Conservation (phyloP, 2,329 filamentous ascomycete species). For the Microcyclospora tardicrescens region DNA sequence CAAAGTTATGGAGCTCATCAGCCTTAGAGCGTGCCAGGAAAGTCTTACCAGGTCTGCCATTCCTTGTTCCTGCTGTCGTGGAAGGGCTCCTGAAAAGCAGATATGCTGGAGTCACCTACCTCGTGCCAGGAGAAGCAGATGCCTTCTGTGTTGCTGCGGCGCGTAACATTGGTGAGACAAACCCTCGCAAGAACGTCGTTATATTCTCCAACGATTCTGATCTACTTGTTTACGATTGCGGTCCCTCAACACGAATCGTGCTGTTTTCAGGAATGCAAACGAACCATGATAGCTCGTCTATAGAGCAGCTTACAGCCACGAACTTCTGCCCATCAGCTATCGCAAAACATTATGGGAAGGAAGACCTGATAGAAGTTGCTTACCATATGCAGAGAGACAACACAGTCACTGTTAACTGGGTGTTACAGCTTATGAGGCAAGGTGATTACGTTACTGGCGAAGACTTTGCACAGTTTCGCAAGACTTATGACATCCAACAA, state of each 20-base stretch:
- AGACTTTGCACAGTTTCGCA: neutral
- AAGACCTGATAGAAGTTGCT: constrained; percentile 27
- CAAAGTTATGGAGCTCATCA: constrained; percentile 6
- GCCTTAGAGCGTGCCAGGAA: constrained; percentile 9
- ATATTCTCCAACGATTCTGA: constrained; percentile 79
- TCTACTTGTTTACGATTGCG: constrained; percentile 61
- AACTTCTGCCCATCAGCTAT: constrained; percentile 33
- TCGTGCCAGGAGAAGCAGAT: constrained; percentile 80
- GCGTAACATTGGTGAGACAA: constrained; percentile 35
- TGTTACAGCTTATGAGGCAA: constrained; percentile 1
- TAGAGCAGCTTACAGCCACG: constrained; percentile 21
- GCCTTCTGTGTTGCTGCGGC: constrained; percentile 59
- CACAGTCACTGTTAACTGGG: constrained; percentile 16
- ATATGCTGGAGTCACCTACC: constrained; percentile 32
- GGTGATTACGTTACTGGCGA: neutral
- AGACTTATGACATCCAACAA: neutral
- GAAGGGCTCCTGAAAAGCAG: constrained; percentile 47
- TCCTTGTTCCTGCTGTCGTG: constrained; percentile 65
- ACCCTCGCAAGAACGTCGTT: constrained; percentile 25
- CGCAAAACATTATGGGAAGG: constrained; percentile 31
- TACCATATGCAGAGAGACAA: constrained; percentile 26
- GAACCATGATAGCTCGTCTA: no score
- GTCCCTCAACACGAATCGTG: constrained; percentile 46
- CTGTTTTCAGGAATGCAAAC: constrained; percentile 51
- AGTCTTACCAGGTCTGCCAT: constrained; percentile 44